These are phyloP conservation scores for Pleurotus ostreatus DNA, from an alignment of 768 basidiomycete species.

Conservation along the genomic window DNA sequence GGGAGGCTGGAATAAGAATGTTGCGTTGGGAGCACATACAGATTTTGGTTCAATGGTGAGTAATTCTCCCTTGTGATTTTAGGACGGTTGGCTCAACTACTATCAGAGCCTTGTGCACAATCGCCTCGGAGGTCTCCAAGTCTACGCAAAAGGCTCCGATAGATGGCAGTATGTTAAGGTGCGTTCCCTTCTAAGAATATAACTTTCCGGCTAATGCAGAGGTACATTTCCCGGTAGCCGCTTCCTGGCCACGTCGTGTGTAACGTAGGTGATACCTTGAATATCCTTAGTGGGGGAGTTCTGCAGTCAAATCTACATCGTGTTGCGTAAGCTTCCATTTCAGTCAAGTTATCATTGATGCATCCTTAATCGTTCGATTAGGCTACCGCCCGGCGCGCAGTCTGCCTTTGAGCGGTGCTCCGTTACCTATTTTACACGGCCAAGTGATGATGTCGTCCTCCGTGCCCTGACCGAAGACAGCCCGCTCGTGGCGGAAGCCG, in stretches of 20 bases:
- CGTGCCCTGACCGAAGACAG: constrained; percentile 51
- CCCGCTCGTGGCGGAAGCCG: constrained; percentile 42
- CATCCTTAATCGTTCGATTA: constrained; percentile 16
- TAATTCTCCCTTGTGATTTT: neutral
- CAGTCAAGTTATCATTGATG: too few relatives aligned
- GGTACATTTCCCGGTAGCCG: constrained; percentile 36
- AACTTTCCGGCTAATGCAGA: neutral
- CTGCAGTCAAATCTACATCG: constrained; percentile 62
- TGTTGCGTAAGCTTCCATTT: constrained; percentile 40
- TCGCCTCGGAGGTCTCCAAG: constrained; percentile 38
- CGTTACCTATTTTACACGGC: constrained; percentile 64
- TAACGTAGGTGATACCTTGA: constrained; percentile 59
- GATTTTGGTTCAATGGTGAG: constrained; percentile 27
- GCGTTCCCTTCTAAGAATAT: too few relatives aligned
- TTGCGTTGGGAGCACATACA: constrained; percentile 56
- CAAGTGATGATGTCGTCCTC: constrained; percentile 47
- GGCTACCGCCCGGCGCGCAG: constrained; percentile 59
- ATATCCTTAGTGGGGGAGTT: constrained; percentile 61
- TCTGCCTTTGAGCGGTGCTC: constrained; percentile 55
- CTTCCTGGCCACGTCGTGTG: constrained; percentile 55
- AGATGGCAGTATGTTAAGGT: too few relatives aligned
- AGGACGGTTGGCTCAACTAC: neutral
- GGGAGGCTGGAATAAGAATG: constrained; percentile 29
- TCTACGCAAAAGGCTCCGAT: constrained; percentile 10
- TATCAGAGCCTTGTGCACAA: constrained; percentile 35